phyloP scores from a whole-genome alignment of 2,329 filamentous ascomycete genomes.

The Pseudogymnoascus sp. region DNA sequence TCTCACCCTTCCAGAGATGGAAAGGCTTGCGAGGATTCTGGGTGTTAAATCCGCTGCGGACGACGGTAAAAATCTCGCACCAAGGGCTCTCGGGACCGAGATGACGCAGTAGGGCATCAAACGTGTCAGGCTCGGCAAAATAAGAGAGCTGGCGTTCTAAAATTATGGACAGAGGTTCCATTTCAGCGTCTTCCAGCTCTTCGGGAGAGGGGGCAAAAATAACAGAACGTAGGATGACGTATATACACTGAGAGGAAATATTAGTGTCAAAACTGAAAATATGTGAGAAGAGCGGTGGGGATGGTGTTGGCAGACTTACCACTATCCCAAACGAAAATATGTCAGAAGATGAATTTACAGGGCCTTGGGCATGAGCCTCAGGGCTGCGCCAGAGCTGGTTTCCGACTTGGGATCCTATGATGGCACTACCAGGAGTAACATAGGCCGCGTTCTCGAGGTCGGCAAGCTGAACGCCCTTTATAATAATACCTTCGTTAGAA shows the following conservation, averaged over 20 bases:
- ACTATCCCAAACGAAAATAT: conserved; percentile 40
- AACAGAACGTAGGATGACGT: not conserved
- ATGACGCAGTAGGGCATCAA: conserved; percentile 35
- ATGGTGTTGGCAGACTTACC: conserved; percentile 26
- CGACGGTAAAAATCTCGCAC: conserved; percentile 30
- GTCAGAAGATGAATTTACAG: conserved; percentile 34
- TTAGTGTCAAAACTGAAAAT: not conserved
- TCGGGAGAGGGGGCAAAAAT: not conserved
- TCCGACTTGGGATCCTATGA: conserved; percentile 33
- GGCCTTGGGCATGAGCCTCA: conserved; percentile 35
- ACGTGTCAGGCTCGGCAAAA: conserved; percentile 34
- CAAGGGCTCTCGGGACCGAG: conserved; percentile 35
- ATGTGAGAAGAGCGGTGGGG: too few relatives aligned
- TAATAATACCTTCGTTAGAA: conserved; percentile 16
- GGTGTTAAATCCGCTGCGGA: conserved; percentile 33
- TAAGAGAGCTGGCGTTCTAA: conserved; percentile 42
- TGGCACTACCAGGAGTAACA: conserved; percentile 31
- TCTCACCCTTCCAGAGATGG: conserved; percentile 21
- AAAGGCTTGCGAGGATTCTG: conserved; percentile 37
- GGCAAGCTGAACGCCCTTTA: conserved; percentile 34
- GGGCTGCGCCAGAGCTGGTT: conserved; percentile 41
- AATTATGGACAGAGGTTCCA: conserved; percentile 23
- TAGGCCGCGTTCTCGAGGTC: conserved; percentile 36
- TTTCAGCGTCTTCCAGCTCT: not conserved
- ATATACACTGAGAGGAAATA: not conserved